A percentile compares a stretch with the other conserved stretches of the same genome.
These are phyloP conservation scores for Cryptococcus sp. DNA, from an alignment of 1,284 basidiomycete genomes.

Conservation along the genomic window DNA sequence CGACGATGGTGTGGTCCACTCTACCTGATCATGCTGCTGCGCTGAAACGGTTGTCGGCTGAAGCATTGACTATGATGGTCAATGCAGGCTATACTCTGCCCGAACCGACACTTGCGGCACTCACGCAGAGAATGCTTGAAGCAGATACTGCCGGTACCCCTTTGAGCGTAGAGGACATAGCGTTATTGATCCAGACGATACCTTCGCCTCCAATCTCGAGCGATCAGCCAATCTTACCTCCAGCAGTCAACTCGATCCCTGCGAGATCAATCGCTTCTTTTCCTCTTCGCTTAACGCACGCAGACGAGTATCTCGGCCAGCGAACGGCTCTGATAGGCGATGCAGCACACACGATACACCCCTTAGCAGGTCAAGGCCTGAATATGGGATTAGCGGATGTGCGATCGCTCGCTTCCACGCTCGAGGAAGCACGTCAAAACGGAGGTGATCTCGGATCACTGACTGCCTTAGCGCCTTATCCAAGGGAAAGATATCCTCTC, in stretches of 20 bases:
- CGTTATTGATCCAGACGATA: constrained; percentile 44
- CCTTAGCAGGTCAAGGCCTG: constrained; percentile 94
- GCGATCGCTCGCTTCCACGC: constrained; percentile 65
- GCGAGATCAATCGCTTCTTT: constrained; percentile 81
- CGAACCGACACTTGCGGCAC: constrained; percentile 68
- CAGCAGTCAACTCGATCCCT: constrained; percentile 71
- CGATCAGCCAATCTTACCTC: constrained; percentile 68
- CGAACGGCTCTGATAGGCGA: constrained; percentile 91
- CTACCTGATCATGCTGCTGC: constrained; percentile 73
- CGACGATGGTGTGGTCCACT: constrained; percentile 95
- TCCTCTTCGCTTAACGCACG: constrained; percentile 84
- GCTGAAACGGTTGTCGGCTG: constrained; percentile 67
- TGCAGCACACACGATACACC: constrained; percentile 93
- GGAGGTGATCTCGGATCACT: constrained; percentile 85
- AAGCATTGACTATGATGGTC: constrained; percentile 71
- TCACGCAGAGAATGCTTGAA: constrained; percentile 64
- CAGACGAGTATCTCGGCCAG: constrained; percentile 76
- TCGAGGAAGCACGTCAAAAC: constrained; percentile 60
- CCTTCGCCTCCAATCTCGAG: constrained; percentile 47
- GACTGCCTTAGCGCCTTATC: constrained; percentile 73
- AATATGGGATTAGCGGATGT: constrained; percentile 91
- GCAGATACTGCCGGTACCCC: constrained; percentile 43
- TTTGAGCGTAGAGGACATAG: constrained; percentile 26
- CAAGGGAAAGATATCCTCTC: constrained; percentile 73
- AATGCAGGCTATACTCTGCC: constrained; percentile 91